Evolutionary conservation across 1,284 basidiomycete genomes (phyloP), one percentile per base, ranked within the genome.

Genomic region (Anthracocystis panici-leucophaei): DNA sequence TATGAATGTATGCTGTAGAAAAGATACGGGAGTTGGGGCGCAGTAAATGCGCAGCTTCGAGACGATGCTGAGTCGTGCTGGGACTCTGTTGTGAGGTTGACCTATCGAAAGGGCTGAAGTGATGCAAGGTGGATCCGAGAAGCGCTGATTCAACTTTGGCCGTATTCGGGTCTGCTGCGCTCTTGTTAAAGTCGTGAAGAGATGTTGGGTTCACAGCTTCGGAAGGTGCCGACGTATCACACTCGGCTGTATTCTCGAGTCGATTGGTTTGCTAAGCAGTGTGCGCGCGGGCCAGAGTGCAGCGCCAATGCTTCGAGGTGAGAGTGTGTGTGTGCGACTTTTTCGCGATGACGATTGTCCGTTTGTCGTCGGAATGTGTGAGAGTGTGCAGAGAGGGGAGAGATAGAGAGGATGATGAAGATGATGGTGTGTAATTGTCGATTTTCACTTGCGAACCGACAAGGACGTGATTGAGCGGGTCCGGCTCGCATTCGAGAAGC

Each of bases 11-110:
- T 16, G 48, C n/a, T 49, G 8, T 20, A 29, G 29, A 16, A 16
- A n/a, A 10, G 48, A 29, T 9, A 11, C 10, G 48, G 18, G 9
- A 20, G 48, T 20, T 20, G 18, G 48, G 16, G 18, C 18, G 2
- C 5, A 16, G 29, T 20, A 16, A 11, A 44, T 23, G 42, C 42
- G 20, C 42, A 23, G 20, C 2, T 21, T 25, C 7, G 21, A 46
- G 44, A 25, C 44, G 18, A 25, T n/a, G 48, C 48, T 49, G 48
- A 49, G 48, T 49, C 29, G 48, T 31, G 16, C 29, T 9, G 20
- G 29, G 10, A 33, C 18, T 29, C 8, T 11, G 46, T 8, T n/a
- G 46, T 29, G 25, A 20, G 29, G 29, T 31, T 33, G 29, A 44
- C 11, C 21, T 23, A 21, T 8, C 10, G 25, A 18, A 18, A 33